Evolutionary conservation across 1,284 basidiomycete species (phyloP).

Genomic region (Trichosporon asahii): DNA sequence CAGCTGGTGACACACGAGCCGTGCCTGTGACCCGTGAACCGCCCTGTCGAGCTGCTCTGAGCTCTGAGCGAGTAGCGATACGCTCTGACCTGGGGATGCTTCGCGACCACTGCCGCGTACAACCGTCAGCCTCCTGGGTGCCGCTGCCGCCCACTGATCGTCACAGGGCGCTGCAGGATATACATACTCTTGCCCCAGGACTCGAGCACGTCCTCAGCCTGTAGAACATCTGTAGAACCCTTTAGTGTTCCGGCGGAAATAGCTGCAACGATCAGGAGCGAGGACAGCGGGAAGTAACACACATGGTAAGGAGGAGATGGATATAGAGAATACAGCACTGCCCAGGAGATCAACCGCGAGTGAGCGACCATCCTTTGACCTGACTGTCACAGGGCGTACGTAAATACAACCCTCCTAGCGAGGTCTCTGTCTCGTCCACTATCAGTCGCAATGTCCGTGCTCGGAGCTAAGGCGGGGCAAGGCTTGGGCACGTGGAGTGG

Average conservation of each 20-base stretch:
- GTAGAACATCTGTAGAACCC: neutral
- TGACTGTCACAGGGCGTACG: neutral
- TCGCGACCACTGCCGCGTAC: neutral
- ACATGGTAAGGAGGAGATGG: neutral
- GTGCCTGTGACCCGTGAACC: neutral
- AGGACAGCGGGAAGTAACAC: neutral
- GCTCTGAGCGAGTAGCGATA: neutral
- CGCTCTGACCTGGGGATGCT: neutral
- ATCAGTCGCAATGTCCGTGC: neutral
- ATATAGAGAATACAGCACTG: neutral
- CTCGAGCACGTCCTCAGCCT: neutral
- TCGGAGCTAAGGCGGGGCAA: neutral
- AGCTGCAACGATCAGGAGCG: neutral
- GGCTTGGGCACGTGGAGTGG: neutral
- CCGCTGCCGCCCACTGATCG: neutral
- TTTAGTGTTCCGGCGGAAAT: neutral
- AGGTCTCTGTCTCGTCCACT: neutral
- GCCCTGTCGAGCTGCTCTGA: neutral
- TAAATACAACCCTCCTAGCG: neutral
- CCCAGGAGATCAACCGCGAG: neutral
- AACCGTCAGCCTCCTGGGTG: neutral
- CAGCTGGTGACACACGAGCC: neutral
- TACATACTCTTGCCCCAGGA: neutral
- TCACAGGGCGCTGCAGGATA: neutral
- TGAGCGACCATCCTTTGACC: neutral